phyloP scores from a whole-genome alignment of 495 filamentous ascomycete genomes.

The Xylaria flabelliformis region DNA sequence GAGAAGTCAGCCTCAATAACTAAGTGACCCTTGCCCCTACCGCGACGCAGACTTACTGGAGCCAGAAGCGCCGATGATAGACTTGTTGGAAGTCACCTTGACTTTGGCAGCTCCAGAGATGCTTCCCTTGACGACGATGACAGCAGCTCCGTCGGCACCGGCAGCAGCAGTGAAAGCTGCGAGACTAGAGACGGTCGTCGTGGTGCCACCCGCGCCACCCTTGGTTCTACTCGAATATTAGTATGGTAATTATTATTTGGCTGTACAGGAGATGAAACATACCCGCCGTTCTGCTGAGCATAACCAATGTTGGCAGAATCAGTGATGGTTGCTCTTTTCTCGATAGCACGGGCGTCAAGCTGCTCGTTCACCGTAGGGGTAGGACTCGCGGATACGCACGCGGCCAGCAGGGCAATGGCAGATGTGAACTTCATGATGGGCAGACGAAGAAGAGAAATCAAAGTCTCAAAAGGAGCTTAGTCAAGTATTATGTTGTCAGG shows the following conservation, averaged over 20 bases:
- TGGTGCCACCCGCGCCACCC: constrained; percentile 65
- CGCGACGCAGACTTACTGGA: constrained; percentile 29
- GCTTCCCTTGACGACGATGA: constrained; percentile 56
- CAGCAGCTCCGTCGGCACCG: constrained; percentile 48
- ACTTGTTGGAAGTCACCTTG: constrained; percentile 60
- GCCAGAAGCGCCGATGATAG: constrained; percentile 57
- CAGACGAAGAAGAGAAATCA: not conserved
- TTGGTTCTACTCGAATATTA: constrained; percentile 48
- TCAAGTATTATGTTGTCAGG: not conserved
- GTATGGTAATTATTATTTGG: not conserved
- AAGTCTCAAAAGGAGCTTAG: not conserved
- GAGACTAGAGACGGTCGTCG: constrained; percentile 64
- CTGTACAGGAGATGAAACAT: not conserved
- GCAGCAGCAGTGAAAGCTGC: constrained; percentile 60
- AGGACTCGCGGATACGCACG: constrained; percentile 34
- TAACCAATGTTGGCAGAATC: constrained; percentile 43
- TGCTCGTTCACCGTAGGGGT: constrained; percentile 57
- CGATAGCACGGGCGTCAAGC: constrained; percentile 57
- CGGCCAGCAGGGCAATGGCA: constrained; percentile 29
- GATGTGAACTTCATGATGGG: constrained; percentile 36
- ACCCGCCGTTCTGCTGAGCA: constrained; percentile 36
- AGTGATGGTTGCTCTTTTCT: constrained; percentile 46
- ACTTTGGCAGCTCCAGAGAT: constrained; percentile 54
- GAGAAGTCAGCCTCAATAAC: not conserved
- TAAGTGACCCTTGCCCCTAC: not conserved